phyloP scores from a whole-genome alignment of 2,329 filamentous ascomycete species.

The Alternaria brassicae region DNA sequence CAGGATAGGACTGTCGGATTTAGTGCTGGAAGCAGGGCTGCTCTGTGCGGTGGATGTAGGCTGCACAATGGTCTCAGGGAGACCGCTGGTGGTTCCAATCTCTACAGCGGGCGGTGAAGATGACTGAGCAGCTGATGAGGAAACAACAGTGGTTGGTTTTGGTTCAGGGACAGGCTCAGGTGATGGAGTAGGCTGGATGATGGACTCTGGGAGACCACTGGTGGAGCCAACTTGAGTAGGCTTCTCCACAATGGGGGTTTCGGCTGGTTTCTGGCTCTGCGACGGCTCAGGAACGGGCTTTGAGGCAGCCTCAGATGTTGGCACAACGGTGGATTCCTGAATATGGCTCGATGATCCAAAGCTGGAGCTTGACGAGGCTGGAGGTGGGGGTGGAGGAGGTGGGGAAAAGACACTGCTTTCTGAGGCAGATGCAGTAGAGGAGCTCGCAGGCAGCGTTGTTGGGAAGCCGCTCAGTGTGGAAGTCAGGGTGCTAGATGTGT shows the following conservation, averaged over 20 bases:
- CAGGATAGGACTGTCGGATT: not conserved
- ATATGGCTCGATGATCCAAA: not conserved
- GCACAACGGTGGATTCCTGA: not conserved
- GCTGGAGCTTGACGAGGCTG: not conserved
- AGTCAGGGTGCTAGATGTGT: slow-evolving; percentile 22
- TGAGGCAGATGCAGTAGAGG: slow-evolving; percentile 4
- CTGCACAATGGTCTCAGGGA: slow-evolving; percentile 12
- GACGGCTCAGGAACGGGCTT: slow-evolving; percentile 11
- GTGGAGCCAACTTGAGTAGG: slow-evolving; percentile 19
- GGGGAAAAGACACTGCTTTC: slow-evolving; percentile 4
- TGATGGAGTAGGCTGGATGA: slow-evolving; percentile 23
- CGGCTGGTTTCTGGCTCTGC: slow-evolving; percentile 2
- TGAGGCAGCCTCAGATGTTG: slow-evolving; percentile 1
- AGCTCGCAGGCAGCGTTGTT: slow-evolving; percentile 24
- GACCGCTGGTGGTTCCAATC: slow-evolving; percentile 11
- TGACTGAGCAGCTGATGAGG: slow-evolving; percentile 2
- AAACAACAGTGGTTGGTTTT: slow-evolving; percentile 5
- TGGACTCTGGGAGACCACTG: slow-evolving; percentile 18
- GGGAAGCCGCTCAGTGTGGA: slow-evolving; percentile 18
- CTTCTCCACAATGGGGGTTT: not conserved
- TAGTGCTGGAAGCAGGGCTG: not conserved
- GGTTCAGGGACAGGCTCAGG: slow-evolving; percentile 8
- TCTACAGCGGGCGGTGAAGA: not conserved
- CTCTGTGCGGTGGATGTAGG: slow-evolving; percentile 9
- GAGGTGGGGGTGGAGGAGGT: slow-evolving; percentile 8